A percentile compares a stretch with the other conserved stretches of the same genome.
These are phyloP conservation scores for Ophiostoma novo-ulmi DNA, from an alignment of 2,329 filamentous ascomycete species.

Conservation along the genomic window DNA sequence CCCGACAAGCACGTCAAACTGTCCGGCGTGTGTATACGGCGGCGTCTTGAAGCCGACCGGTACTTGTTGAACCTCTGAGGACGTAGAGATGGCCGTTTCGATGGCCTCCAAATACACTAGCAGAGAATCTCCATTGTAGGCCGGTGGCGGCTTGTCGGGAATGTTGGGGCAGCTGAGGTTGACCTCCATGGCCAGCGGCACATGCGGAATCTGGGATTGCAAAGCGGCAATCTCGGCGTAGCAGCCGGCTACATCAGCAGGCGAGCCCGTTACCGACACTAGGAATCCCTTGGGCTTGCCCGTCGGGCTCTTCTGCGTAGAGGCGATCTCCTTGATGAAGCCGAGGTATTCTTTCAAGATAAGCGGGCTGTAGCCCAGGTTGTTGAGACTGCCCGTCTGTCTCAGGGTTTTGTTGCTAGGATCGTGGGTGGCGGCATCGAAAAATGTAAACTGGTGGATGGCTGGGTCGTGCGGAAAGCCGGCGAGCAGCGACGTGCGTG, in stretches of 20 bases:
- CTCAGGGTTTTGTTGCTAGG: conserved; percentile 27
- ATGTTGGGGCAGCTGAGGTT: conserved; percentile 80
- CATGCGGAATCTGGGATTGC: conserved; percentile 28
- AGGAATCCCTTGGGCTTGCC: conserved; percentile 54
- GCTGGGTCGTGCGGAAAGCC: conserved; percentile 59
- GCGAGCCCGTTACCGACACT: conserved; percentile 64
- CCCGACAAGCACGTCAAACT: conserved; percentile 54
- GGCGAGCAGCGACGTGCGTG: conserved; percentile 60
- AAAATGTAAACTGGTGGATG: conserved; percentile 63
- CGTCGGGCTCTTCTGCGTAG: conserved; percentile 20
- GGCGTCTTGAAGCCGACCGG: conserved; percentile 65
- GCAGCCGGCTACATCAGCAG: conserved; percentile 52
- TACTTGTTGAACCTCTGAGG: conserved; percentile 29
- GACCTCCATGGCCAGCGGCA: conserved; percentile 64
- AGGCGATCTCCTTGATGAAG: conserved; percentile 49
- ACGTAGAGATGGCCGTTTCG: conserved; percentile 1
- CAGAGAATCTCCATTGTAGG: conserved; percentile 54
- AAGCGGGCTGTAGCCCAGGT: conserved; percentile 66
- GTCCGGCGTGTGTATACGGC: conserved; percentile 65
- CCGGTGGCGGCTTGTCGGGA: conserved; percentile 60
- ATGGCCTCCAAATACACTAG: conserved; percentile 51
- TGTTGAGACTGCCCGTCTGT: conserved; percentile 56
- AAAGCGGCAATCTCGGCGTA: conserved; percentile 47
- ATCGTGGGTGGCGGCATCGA: conserved; percentile 40
- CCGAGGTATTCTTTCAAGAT: conserved; percentile 54